Evolutionary conservation across 1,284 basidiomycete genomes (phyloP).

Genomic region (Agroathelia rolfsii): DNA sequence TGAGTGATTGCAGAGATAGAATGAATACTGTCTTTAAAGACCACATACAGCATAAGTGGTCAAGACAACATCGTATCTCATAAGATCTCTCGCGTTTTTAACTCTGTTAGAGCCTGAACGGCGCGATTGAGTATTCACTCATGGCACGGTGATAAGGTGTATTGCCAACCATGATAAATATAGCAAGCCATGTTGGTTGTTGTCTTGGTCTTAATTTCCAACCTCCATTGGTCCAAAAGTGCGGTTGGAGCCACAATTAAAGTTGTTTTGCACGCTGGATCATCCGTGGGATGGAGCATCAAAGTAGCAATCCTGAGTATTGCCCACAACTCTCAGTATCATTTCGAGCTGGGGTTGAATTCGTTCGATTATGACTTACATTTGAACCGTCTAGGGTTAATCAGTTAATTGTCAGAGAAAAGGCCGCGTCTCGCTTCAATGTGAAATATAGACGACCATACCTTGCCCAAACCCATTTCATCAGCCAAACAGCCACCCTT

Average conservation of each 20-base stretch:
- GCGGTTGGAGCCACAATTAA: slow-evolving; percentile 47
- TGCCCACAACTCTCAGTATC: background rate
- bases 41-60: slow-evolving; percentile 40
- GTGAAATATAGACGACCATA: slow-evolving; percentile 15
- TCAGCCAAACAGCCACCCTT: slow-evolving; percentile 66
- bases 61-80: slow-evolving; percentile 45
- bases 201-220: slow-evolving; percentile 49
- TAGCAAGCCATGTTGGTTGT: slow-evolving; percentile 31
- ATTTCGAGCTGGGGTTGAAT: background rate
- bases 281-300: slow-evolving; percentile 31
- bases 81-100: slow-evolving; percentile 30
- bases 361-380: slow-evolving; percentile 20
- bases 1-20: background rate
- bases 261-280: slow-evolving; percentile 38
- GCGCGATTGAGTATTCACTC: too few species aligned
- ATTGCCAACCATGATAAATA: slow-evolving; percentile 44
- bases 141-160: background rate
- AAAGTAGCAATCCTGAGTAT: slow-evolving; percentile 36
- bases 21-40: background rate
- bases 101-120: slow-evolving; percentile 30
- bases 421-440: background rate
- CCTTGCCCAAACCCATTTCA: slow-evolving; percentile 60
- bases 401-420: background rate
- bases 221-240: slow-evolving; percentile 43
- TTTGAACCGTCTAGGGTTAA: slow-evolving; percentile 32